Conservation (phyloP, 768 basidiomycete species). For the Boletus rex-veris region DNA sequence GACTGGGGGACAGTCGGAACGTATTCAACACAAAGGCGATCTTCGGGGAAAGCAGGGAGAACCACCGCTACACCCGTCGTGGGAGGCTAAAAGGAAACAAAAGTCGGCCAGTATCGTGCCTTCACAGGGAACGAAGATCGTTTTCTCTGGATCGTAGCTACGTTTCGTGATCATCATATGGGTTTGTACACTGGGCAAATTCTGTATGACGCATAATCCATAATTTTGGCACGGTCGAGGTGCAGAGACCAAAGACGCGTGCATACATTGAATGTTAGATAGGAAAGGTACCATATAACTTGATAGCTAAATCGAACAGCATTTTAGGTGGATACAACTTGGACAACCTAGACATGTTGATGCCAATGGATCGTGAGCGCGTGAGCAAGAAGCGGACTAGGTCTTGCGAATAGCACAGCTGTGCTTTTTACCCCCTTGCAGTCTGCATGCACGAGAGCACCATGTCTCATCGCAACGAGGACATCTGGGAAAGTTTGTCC, state of each 20-base stretch:
- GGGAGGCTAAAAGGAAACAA: slow-evolving; percentile 87
- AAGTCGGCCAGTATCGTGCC: slow-evolving; percentile 63
- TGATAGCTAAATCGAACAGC: background rate
- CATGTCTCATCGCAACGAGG: slow-evolving; percentile 55
- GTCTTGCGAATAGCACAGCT: slow-evolving; percentile 32
- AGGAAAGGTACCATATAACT: background rate
- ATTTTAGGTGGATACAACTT: background rate
- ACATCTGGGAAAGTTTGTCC: slow-evolving; percentile 60
- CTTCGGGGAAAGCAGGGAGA: slow-evolving; percentile 9
- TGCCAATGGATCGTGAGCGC: background rate
- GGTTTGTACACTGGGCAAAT: background rate
- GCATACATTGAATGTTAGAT: background rate
- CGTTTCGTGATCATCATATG: background rate
- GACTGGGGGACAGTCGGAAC: background rate
- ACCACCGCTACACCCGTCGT: slow-evolving; percentile 81
- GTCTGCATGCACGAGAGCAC: slow-evolving; percentile 62
- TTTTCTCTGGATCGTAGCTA: slow-evolving; percentile 35
- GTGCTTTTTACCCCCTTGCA: slow-evolving; percentile 52
- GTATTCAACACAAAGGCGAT: background rate
- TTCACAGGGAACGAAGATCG: slow-evolving; percentile 84
- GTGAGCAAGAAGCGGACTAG: slow-evolving; percentile 3
- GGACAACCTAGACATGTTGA: background rate
- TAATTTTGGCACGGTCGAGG: background rate
- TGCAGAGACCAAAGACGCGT: background rate
- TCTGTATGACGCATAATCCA: background rate